Percentiles rank a stretch among this genome's conserved stretches.
These are phyloP conservation scores for Trichocladium uniseriatum DNA, from an alignment of 495 filamentous ascomycete species.

Conservation along the genomic window DNA sequence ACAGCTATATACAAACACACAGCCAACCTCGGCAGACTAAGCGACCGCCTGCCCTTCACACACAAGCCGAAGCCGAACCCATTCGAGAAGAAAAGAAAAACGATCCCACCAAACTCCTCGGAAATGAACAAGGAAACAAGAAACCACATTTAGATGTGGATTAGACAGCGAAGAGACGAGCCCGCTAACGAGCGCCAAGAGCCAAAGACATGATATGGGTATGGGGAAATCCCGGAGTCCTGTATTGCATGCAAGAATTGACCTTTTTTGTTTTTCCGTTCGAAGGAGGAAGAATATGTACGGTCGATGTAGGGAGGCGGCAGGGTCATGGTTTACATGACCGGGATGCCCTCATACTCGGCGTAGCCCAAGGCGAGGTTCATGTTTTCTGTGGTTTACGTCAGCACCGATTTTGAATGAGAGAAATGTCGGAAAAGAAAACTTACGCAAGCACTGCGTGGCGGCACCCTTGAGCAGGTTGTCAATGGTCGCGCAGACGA, in stretches of 20 bases:
- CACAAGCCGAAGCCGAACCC: neutral
- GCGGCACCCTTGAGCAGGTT: conserved; percentile 95
- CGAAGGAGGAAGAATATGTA: neutral
- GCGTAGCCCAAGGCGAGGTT: conserved; percentile 88
- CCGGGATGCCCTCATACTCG: conserved; percentile 85
- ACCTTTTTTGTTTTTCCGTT: neutral
- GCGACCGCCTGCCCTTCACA: neutral
- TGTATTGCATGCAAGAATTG: neutral
- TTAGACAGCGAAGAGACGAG: neutral
- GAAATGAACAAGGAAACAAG: neutral
- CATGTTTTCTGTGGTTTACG: conserved; percentile 67
- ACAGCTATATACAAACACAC: conserved; percentile 8
- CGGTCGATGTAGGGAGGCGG: neutral
- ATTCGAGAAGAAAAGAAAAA: neutral
- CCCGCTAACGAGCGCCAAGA: neutral
- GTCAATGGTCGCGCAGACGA: conserved; percentile 95
- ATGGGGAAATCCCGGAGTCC: neutral
- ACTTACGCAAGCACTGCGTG: conserved; percentile 88
- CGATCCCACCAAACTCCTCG: neutral
- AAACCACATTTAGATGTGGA: neutral
- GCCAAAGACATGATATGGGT: neutral
- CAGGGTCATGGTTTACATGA: conserved; percentile 19
- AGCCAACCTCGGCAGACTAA: neutral
- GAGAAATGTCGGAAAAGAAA: neutral
- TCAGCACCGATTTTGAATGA: neutral